A percentile compares a stretch with the other conserved stretches of the same genome.
Conservation (phyloP, 2,329 filamentous ascomycete genomes). For the Diplodia seriata region DNA sequence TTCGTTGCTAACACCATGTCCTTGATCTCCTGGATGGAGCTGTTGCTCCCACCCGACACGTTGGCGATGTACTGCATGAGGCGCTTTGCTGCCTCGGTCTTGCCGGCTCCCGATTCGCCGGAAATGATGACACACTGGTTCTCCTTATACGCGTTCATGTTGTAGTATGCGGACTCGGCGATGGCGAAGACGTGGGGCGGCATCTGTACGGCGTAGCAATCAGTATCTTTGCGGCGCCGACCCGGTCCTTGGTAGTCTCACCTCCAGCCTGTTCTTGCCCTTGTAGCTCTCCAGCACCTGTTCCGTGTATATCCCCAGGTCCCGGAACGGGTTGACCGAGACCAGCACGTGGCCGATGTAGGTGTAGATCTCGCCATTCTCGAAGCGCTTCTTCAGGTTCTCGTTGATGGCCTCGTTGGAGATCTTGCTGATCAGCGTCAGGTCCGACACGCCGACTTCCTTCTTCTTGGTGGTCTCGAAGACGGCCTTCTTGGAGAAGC, state of each 20-base stretch:
- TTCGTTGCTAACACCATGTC: constrained; percentile 99
- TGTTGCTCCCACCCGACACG: constrained; percentile 83
- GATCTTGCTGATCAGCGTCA: constrained; percentile 97
- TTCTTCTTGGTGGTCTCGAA: constrained; percentile 99
- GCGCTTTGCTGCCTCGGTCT: constrained; percentile 97
- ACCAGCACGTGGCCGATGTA: constrained; percentile 99
- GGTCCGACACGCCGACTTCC: constrained; percentile 96
- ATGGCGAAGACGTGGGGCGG: constrained; percentile 97
- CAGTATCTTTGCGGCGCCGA: not conserved
- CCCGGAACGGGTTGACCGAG: constrained; percentile 97
- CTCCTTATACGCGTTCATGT: constrained; percentile 99
- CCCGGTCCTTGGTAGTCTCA: constrained; percentile 34
- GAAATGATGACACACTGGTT: constrained; percentile 99
- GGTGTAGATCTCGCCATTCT: constrained; percentile 97
- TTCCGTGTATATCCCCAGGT: constrained; percentile 98
- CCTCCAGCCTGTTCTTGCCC: constrained; percentile 94
- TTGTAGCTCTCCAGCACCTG: constrained; percentile 90
- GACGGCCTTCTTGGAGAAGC: constrained; percentile 90
- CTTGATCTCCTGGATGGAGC: constrained; percentile 94
- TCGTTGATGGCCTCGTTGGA: constrained; percentile 99
- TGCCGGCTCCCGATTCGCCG: constrained; percentile 95
- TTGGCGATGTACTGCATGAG: constrained; percentile 99
- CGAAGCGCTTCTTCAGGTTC: constrained; percentile 97
- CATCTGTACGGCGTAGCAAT: constrained; percentile 54
- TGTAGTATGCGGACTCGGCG: constrained; percentile 95